Percentiles rank a stretch among this genome's conserved stretches.
Evolutionary conservation across 768 basidiomycete genomes (phyloP).

Genomic region (Trametes cingulata): DNA sequence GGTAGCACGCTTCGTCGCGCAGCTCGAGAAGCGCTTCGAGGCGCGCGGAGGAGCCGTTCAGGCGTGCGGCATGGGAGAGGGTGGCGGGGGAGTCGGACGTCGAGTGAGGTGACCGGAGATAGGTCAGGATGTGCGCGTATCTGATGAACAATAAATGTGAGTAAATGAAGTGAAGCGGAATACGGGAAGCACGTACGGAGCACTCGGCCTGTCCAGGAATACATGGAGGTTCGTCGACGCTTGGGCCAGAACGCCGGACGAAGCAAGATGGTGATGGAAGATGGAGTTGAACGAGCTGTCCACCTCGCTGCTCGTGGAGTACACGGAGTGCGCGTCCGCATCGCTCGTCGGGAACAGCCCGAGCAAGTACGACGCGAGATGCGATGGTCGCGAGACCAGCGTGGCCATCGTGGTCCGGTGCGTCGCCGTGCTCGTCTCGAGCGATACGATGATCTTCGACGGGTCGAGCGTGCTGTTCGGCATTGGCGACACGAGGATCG

Average conservation of each 20-base stretch:
- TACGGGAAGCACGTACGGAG: constrained; percentile 58
- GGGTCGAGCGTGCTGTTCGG: constrained; percentile 53
- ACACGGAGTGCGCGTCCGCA: constrained; percentile 48
- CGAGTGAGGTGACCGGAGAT: constrained; percentile 60
- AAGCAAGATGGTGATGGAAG: constrained; percentile 64
- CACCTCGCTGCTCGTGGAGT: constrained; percentile 55
- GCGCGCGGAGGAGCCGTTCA: constrained; percentile 45
- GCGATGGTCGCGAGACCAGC: constrained; percentile 66
- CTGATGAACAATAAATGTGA: constrained; percentile 37
- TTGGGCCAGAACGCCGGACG: constrained; percentile 54
- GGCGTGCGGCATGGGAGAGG: constrained; percentile 63
- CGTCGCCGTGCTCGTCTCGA: constrained; percentile 73
- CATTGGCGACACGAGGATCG: constrained; percentile 55
- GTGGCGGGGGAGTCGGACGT: constrained; percentile 47
- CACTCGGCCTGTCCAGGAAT: constrained; percentile 79
- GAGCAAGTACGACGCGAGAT: constrained; percentile 47
- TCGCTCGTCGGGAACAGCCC: constrained; percentile 33
- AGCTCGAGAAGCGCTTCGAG: constrained; percentile 73
- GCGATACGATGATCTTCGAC: constrained; percentile 62
- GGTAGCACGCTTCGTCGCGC: constrained; percentile 75
- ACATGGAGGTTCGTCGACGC: constrained; percentile 57
- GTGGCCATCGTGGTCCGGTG: constrained; percentile 69
- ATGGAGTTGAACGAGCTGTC: constrained; percentile 48
- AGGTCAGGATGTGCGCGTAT: constrained; percentile 69
- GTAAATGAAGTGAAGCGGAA: not conserved